phyloP scores from a whole-genome alignment of 2,329 filamentous ascomycete genomes.

The Trichophyton benhamiae region DNA sequence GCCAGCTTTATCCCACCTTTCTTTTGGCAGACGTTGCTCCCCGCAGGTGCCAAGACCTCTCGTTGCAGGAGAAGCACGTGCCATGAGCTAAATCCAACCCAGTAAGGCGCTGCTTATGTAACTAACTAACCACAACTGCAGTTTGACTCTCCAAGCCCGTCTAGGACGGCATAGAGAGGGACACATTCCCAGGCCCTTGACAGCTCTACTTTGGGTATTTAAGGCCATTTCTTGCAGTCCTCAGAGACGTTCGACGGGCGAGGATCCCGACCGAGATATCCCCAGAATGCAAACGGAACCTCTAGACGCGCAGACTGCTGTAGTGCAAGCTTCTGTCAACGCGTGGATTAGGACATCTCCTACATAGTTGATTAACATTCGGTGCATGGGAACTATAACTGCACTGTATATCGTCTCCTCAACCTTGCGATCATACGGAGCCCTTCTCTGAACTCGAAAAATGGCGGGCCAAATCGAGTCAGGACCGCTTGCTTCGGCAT shows the following conservation, averaged over 20 bases:
- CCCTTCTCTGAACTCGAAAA: neutral
- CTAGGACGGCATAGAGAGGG: neutral
- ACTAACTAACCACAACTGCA: neutral
- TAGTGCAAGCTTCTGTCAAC: neutral
- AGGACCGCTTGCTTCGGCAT: constrained; percentile 40
- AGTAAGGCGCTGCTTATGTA: neutral
- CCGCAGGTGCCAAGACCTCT: neutral
- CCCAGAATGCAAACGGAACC: neutral
- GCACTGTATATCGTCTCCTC: neutral
- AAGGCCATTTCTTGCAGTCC: neutral
- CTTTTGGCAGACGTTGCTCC: neutral
- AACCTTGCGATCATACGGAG: neutral
- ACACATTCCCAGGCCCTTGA: neutral
- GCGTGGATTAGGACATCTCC: too few relatives aligned
- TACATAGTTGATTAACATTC: neutral
- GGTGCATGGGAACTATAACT: neutral
- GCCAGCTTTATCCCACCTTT: neutral
- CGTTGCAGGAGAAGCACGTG: neutral
- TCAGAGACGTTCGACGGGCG: neutral
- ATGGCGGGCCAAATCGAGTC: neutral
- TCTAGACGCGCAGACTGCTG: neutral
- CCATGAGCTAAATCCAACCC: neutral
- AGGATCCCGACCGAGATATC: neutral
- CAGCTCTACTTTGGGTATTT: neutral
- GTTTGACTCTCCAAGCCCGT: neutral